Base-by-base conservation (phyloP, 441 rosid species). In the Gossypium laxum region DNA sequence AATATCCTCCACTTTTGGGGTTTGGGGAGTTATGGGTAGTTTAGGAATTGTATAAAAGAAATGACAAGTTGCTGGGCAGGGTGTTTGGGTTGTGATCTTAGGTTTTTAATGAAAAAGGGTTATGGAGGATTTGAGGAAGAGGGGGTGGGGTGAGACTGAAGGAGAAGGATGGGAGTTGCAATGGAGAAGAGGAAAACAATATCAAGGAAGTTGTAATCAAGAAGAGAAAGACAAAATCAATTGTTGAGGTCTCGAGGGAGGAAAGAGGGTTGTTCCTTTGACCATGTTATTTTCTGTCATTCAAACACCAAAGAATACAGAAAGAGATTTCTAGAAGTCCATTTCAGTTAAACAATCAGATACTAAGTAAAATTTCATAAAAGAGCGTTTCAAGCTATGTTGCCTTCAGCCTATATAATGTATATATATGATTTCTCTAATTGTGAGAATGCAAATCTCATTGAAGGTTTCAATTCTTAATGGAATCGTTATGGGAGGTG, bases 401-500 rank as follows among this genome's bases (percentile, higher is more conserved):
- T 38, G 38, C 19, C 7, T 43, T 43, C 60, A 45, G 45, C 57
- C 30, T 22, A 4, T 26, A 71, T 15, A 4, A 14, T 17, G 5
- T 15, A 6, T 41, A 8, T 48, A 34, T 48, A 28, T 56, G 12
- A 62, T 30, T 24, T 1, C 66, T 41, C 75, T 81, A 64, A 78
- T 6, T 21, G 4, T 58, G 45, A 34, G 14, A 18, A 30, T 34
- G 28, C 59, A 55, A 73, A 32, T 66, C 18, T 65, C 41, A 52
- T 61, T 77, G 67, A 70, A 93, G 94, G 89, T 93, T 67, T 91
- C 96, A 0, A 79, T 93, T 74, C 86, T 88, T 62, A 78, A 88
- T 81, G 98, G 98, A 76, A 84, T 93, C 58, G 87, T 86, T 80
- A 89, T 91, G 96, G 97, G 98, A 80, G 96, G 94, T 30, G 98